Base-by-base conservation (phyloP, 23 red algal genomes). In the Gracilaria vermiculophylla region DNA sequence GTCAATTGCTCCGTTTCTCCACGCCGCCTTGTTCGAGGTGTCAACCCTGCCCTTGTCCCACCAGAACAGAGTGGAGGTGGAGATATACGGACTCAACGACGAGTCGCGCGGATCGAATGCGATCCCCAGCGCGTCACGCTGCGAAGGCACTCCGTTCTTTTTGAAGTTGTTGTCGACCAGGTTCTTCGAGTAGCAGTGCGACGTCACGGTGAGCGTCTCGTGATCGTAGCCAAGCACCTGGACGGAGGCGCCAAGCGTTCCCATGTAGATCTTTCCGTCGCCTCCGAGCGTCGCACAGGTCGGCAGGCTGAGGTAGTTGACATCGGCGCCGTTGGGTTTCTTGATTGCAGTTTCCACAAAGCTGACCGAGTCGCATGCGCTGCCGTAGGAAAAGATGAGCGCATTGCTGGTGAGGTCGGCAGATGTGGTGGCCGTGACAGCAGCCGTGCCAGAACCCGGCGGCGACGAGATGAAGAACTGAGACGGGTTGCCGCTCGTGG, bases 191-290 rank as follows among this genome's bases (percentile, higher is more conserved):
- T 72, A 75, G 52, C 89, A 93, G 8, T 77, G 57, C 16, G 49
- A 43, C 1, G 48, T 93, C 9, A 78, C 89, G 0, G 37, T 54
- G 1, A 83, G 25, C 28, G 37, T 41, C 23, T 25, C 53, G 14
- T 61, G 48, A 64, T 83, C 72, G 21, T 84, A 81, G 9, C 60
- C 67, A 1, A 93, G 79, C 5, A 82, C 77, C 28, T 83, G 89
- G 28, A 93, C 78, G 20, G 71, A 73, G 3, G 73, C 89, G 12
- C 62, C 79, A 50, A 84, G 89, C 25, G 77, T 82, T 62, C 89
- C 89, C 70, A 93, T 83, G 53, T 93, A 93, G 21, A 82, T 73
- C 53, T 67, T 49, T 11, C 77, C 79, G 55, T 83, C 89, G 37
- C 53, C 53, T 20, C 77, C 77, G 13, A 83, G 29, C 5, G 54